Base-by-base conservation (phyloP, 2,329 filamentous ascomycete genomes). In the Ophiostoma tasmaniense region DNA sequence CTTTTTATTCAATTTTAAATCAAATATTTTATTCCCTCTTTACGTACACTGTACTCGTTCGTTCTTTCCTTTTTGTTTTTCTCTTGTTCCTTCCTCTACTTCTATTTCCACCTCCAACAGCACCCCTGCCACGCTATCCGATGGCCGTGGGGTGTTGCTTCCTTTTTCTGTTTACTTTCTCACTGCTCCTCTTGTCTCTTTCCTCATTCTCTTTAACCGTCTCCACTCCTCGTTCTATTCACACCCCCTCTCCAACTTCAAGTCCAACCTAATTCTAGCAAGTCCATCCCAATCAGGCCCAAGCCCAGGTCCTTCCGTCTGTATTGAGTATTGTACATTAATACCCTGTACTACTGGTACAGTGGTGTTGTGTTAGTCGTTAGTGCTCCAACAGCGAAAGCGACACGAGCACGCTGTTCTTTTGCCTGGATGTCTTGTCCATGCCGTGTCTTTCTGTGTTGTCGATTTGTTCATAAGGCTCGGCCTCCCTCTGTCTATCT, bases 51-150 rank as follows among this genome's bases (percentile, higher is more conserved):
- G 17, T 8, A 17, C 20, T 17, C 20, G 22, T 55, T 55, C 13
- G 22, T 25, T 55, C 50, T 55, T 55, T 55, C 50, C 20, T 10
- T 52, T 52, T n/a, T 10, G 7, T n/a, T 22, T n/a, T 50, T 22
- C 45, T 52, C 50, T 52, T 3, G n/a, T 22, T 25, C 11, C n/a
- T 22, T 17, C 50, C 11, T 25, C 17, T 25, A 14, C 5, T 45
- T 45, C 42, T 20, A 20, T 42, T 2, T 42, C 39, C 11, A 42
- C 39, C 11, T 13, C 20, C n/a, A 8, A 55, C 50, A 17, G 17
- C n/a, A 55, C 50, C 50, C 50, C 50, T 55, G 50, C 50, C 50
- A 55, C 50, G n/a, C 50, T 55, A 55, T 55, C 50, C 50, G 50
- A 25, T 55, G 50, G 50, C 50, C 50, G 50, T 55, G 50, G 50